Base-by-base conservation (phyloP, 1,284 basidiomycete genomes). In the Ustilago lituana region DNA sequence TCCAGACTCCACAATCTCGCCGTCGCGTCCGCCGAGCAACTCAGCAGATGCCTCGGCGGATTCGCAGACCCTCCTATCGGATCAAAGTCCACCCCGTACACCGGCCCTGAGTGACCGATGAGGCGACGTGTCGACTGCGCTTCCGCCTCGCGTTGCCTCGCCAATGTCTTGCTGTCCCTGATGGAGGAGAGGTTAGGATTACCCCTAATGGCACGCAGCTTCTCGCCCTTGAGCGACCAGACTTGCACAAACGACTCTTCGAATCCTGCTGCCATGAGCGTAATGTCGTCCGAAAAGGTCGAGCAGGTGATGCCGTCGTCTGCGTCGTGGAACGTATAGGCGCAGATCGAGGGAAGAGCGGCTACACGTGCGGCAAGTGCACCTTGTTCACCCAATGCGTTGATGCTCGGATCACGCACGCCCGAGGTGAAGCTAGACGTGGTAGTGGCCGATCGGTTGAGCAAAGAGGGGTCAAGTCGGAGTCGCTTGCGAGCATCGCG, bases 191-290 rank as follows among this genome's bases (percentile, higher is more conserved):
- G 80, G 19, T 88, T 86, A 60, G 92, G 91, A 45, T 94, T 89
- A 74, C 89, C 90, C 65, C 89, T 86, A 75, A 90, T 85, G 9
- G 88, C 91, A 74, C 87, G 88, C 46, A 99, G 84, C 76, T 90
- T 91, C 81, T 98, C 93, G 19, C 93, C 93, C 78, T 94, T 97
- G 54, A 98, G 84, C 80, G 89, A 96, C 95, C 96, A 99, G 57
- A 99, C 74, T 53, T 94, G 88, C 60, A 98, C 90, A 75, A 93
- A 95, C 77, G 94, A 97, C 83, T 99, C 95, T 32, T 93, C 88
- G 78, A 97, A 98, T 1, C 96, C 96, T 24, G 91, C 92, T 1
- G 95, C 96, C 87, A 99, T 89, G n/a, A 98, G 83, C 6, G 93
- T 91, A 1, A 90, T 90, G 82, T 99, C 96, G 45, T 87, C 87